Base-by-base conservation (phyloP, 2,329 filamentous ascomycete genomes). In the Nemania abortiva region DNA sequence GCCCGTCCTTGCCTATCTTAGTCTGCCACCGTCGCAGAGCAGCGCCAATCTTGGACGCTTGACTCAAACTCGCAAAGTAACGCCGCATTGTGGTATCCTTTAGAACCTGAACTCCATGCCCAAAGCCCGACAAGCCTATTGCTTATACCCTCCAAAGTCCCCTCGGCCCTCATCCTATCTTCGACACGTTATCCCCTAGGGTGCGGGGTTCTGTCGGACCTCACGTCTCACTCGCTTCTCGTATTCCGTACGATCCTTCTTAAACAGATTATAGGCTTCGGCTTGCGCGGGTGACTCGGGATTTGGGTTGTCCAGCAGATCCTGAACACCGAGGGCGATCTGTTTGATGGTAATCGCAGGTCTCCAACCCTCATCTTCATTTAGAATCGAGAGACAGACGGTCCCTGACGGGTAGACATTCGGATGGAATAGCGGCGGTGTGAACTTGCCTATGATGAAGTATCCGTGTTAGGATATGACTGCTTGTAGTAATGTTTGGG, bases 331-430 rank as follows among this genome's bases (percentile, higher is more conserved):
- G 1, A 98, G 87, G 6, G 98, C 88, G 72, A 99, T 98, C 82
- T 98, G 94, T 83, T 98, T 98, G 80, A 99, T 94, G 0, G 96
- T 99, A 77, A 99, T 99, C 6, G 96, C 95, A 0, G 96, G 97
- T 81, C 97, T 97, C 96, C 97, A 99, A 6, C 93, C 95, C 80
- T 99, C 96, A 77, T 99, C 96, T 81, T 99, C 97, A 83, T 98
- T 99, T 73, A 99, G 84, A 74, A 99, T 99, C 31, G 94, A 97
- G 24, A 99, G 88, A 79, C 96, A 99, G 70, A 99, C 96, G 56
- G 96, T 99, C 74, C 96, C 97, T 0, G 95, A 98, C 0, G 96
- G 96, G 80, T 99, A 99, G 74, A 99, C 96, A 81, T 99, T 99
- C 0, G 96, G 96, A 79, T 99, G 96, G 84, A 99, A 99, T 49